Percentiles rank a stretch among this genome's conserved stretches.
These are phyloP conservation scores for Microbotryomycetes sp. DNA, from an alignment of 1,284 basidiomycete genomes.

Conservation along the genomic window DNA sequence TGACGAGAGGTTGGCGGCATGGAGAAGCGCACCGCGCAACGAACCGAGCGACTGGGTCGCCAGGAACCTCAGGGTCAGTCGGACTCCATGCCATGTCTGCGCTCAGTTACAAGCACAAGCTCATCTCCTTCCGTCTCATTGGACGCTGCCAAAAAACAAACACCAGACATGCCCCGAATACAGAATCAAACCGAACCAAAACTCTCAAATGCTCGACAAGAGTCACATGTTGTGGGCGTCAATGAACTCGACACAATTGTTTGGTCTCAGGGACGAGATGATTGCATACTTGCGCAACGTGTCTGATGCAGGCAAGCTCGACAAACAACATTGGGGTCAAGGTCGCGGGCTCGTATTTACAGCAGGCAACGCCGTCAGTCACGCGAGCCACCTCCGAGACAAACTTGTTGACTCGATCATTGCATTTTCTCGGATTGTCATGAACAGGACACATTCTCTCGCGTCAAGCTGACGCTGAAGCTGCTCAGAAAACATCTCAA, in stretches of 20 bases:
- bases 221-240: slow-evolving; percentile 7
- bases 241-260: slow-evolving; percentile 5
- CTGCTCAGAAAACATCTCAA: slow-evolving; percentile 41
- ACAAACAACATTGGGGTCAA: slow-evolving; percentile 1
- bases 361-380: slow-evolving; percentile 43
- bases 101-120: neutral
- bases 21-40: slow-evolving; percentile 41
- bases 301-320: slow-evolving; percentile 8
- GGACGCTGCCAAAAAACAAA: no score
- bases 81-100: neutral
- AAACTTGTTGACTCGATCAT: no score
- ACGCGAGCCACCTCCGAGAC: no score
- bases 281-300: neutral
- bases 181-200: slow-evolving; percentile 21
- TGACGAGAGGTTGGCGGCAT: slow-evolving; percentile 42
- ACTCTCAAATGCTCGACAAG: slow-evolving; percentile 14
- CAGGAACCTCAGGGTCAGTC: slow-evolving; percentile 30
- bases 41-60: slow-evolving; percentile 35
- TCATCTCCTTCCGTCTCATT: neutral
- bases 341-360: slow-evolving; percentile 43
- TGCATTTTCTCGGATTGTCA: neutral
- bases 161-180: slow-evolving; percentile 16
- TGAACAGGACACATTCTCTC: slow-evolving; percentile 43
- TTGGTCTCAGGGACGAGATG: slow-evolving; percentile 8
- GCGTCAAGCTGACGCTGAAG: slow-evolving; percentile 43